A percentile compares a stretch with the other conserved stretches of the same genome.
These are phyloP conservation scores for Friedmanniomyces simplex DNA, from an alignment of 495 filamentous ascomycete species.

Conservation along the genomic window DNA sequence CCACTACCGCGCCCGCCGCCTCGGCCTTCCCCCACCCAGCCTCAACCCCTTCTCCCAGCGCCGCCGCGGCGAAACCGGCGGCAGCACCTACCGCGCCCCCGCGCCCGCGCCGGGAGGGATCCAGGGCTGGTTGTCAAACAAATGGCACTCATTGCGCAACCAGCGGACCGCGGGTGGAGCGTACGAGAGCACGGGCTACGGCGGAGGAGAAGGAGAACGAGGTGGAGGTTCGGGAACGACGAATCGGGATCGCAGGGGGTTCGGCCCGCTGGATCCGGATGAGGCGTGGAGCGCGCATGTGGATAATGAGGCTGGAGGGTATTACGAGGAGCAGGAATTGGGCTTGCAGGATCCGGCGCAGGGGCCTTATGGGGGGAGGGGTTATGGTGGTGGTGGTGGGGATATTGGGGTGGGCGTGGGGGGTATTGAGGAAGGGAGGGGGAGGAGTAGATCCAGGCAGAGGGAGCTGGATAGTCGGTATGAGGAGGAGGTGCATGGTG, in stretches of 20 bases:
- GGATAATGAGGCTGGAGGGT: constrained; percentile 44
- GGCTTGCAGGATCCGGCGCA: constrained; percentile 31
- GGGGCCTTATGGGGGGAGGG: constrained; percentile 25
- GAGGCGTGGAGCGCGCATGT: constrained; percentile 64
- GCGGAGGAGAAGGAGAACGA: constrained; percentile 20
- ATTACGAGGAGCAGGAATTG: constrained; percentile 57
- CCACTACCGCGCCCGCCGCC: constrained; percentile 48
- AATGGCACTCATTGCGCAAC: constrained; percentile 42
- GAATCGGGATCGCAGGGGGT: constrained; percentile 13
- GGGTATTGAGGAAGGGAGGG: constrained; percentile 20
- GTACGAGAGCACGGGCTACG: constrained; percentile 45
- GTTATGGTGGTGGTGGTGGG: constrained; percentile 29
- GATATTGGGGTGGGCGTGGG: constrained; percentile 13
- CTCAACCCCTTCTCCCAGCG: constrained; percentile 47
- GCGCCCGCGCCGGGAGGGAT: constrained; percentile 48
- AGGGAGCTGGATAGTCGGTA: constrained; percentile 29
- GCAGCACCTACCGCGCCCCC: constrained; percentile 34
- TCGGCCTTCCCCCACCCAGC: constrained; percentile 54
- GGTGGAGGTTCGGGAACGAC: too few species aligned
- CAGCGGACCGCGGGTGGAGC: constrained; percentile 50
- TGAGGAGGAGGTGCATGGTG: constrained; percentile 26
- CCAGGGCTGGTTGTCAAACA: constrained; percentile 46
- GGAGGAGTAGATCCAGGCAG: constrained; percentile 19
- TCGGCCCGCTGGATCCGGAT: constrained; percentile 53
- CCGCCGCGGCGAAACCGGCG: constrained; percentile 35